A percentile compares a stretch with the other conserved stretches of the same genome.
Conservation (phyloP, 345 rosid species). For the Geranium brycei region DNA sequence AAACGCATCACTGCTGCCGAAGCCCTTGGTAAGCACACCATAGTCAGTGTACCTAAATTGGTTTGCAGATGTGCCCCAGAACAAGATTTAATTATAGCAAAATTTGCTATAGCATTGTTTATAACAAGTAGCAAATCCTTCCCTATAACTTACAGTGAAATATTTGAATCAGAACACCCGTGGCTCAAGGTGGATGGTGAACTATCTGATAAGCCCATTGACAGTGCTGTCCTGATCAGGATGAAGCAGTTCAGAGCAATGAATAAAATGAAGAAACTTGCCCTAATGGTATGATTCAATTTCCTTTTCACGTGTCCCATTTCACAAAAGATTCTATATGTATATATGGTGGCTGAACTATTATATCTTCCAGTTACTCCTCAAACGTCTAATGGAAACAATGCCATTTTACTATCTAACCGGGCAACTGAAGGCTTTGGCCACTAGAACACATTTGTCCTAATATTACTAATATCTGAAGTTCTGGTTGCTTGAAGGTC, state of each 20-base stretch:
- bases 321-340: no score
- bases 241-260: slow-evolving; percentile 81
- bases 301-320: background rate
- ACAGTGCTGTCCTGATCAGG: slow-evolving; percentile 67
- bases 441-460: background rate
- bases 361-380: background rate
- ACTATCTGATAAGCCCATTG: slow-evolving; percentile 61
- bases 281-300: slow-evolving; percentile 47
- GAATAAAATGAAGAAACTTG: slow-evolving; percentile 90
- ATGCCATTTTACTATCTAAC: no score
- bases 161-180: slow-evolving; percentile 51
- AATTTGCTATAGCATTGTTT: background rate
- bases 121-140: background rate
- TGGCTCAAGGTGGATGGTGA: slow-evolving; percentile 53
- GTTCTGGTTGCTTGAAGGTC: slow-evolving; percentile 29
- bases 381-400: no score
- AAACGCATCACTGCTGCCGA: slow-evolving; percentile 55
- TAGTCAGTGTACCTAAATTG: no score
- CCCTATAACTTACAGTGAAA: background rate
- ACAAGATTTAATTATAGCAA: background rate
- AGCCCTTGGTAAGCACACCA: slow-evolving; percentile 52
- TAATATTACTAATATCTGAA: background rate
- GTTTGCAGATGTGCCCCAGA: background rate
- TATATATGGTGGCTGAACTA: background rate
- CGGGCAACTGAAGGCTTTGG: background rate